These are phyloP conservation scores for Balansia obtecta DNA, from an alignment of 2,329 filamentous ascomycete genomes.

Conservation along the genomic window DNA sequence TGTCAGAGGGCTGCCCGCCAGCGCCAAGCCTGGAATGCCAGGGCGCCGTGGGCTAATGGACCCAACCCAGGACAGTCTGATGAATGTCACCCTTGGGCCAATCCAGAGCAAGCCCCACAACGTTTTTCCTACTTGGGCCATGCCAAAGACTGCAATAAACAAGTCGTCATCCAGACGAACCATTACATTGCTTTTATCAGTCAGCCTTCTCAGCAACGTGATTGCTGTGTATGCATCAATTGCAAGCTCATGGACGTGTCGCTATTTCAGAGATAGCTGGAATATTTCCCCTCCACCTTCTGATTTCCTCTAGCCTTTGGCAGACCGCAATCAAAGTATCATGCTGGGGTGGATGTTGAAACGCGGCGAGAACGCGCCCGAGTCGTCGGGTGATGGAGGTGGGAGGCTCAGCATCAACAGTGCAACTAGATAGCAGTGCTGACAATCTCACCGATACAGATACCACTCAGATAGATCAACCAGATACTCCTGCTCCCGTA, in stretches of 20 bases:
- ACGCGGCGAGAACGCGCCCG: constrained; percentile 27
- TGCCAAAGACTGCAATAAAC: neutral
- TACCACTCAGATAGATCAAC: constrained; percentile 38
- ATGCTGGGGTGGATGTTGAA: constrained; percentile 52
- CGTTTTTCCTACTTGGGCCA: neutral
- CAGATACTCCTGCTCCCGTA: constrained; percentile 53
- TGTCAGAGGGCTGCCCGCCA: no score
- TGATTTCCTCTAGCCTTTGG: neutral
- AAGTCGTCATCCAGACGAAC: neutral
- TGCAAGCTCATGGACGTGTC: neutral
- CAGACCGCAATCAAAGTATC: neutral
- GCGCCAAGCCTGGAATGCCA: no score
- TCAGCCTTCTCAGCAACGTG: neutral
- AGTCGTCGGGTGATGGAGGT: constrained; percentile 16
- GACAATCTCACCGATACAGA: constrained; percentile 15
- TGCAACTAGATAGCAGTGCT: neutral
- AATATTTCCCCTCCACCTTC: neutral
- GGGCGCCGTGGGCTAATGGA: no score
- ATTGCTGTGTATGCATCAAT: neutral
- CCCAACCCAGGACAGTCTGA: no score
- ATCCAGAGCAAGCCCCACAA: neutral
- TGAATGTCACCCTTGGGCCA: neutral
- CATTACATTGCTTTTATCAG: neutral
- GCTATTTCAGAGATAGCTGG: neutral
- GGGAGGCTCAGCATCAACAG: neutral